phyloP scores from a whole-genome alignment of 2,329 filamentous ascomycete genomes.

The Phaeosphaeria sp. region DNA sequence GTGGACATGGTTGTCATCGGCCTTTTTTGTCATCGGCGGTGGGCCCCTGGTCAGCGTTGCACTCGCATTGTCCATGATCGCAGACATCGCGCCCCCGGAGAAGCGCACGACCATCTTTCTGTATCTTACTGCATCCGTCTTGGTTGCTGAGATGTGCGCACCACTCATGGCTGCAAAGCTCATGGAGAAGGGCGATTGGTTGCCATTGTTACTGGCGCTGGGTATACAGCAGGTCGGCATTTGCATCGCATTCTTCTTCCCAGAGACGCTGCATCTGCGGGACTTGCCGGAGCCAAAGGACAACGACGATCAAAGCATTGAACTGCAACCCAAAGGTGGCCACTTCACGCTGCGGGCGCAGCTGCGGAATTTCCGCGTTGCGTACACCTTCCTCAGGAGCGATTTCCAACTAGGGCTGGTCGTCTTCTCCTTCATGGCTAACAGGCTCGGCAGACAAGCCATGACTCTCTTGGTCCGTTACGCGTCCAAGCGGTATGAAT shows the following conservation, averaged over 20 bases:
- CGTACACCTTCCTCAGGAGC: slow-evolving; percentile 50
- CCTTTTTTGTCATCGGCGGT: slow-evolving; percentile 56
- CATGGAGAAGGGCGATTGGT: slow-evolving; percentile 44
- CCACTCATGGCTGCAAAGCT: slow-evolving; percentile 41
- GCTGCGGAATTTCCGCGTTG: slow-evolving; percentile 44
- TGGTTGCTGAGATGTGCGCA: slow-evolving; percentile 43
- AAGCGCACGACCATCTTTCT: slow-evolving; percentile 47
- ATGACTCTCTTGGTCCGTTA: slow-evolving; percentile 59
- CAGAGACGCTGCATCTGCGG: slow-evolving; percentile 45
- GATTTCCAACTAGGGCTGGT: slow-evolving; percentile 52
- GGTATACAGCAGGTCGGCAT: slow-evolving; percentile 36
- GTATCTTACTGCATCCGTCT: slow-evolving; percentile 38
- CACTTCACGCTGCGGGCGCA: slow-evolving; percentile 36
- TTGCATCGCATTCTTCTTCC: slow-evolving; percentile 35
- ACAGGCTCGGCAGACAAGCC: slow-evolving; percentile 56
- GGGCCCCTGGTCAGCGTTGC: slow-evolving; percentile 56
- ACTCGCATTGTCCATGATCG: slow-evolving; percentile 59
- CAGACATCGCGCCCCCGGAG: slow-evolving; percentile 57
- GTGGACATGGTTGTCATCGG: slow-evolving; percentile 56
- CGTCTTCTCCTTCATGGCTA: slow-evolving; percentile 55
- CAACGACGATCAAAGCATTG: slow-evolving; percentile 16
- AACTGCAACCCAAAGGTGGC: slow-evolving; percentile 21
- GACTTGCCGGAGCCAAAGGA: slow-evolving; percentile 38
- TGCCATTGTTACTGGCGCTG: slow-evolving; percentile 40
- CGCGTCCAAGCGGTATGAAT: slow-evolving; percentile 58